Conservation (phyloP, 306 rosid genomes). For the Biancaea sappan region DNA sequence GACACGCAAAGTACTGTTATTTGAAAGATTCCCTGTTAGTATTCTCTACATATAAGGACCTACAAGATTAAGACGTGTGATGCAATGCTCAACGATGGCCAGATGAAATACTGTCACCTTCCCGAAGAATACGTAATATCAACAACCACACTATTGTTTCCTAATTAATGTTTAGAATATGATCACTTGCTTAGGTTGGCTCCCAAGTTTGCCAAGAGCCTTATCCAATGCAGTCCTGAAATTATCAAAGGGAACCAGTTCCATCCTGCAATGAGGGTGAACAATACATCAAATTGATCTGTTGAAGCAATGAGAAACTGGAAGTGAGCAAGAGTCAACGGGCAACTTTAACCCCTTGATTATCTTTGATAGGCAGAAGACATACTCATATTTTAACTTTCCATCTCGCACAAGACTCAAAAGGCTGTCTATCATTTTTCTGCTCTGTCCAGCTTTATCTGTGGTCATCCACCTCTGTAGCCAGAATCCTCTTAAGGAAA, state of each 20-base stretch:
- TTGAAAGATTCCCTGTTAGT: neutral
- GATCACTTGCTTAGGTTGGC: conserved; percentile 95
- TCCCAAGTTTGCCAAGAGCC: conserved; percentile 87
- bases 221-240: conserved; percentile 72
- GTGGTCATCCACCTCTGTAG: conserved; percentile 75
- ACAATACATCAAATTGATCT: conserved; percentile 6
- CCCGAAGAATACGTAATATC: neutral
- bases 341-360: neutral
- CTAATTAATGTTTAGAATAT: conserved; percentile 51
- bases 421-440: conserved; percentile 80
- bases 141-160: neutral
- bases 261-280: conserved; percentile 61
- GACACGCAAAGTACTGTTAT: neutral
- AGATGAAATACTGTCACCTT: conserved; percentile 9
- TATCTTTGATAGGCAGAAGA: neutral
- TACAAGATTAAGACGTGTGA: neutral
- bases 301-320: conserved; percentile 16
- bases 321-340: neutral
- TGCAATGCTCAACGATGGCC: neutral
- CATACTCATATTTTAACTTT: conserved; percentile 81
- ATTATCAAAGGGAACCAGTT: conserved; percentile 69
- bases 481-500: conserved; percentile 95
- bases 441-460: conserved; percentile 70
- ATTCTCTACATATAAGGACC: neutral
- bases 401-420: conserved; percentile 67